Evolutionary conservation across 2,329 filamentous ascomycete genomes (phyloP).

Genomic region (Ascochyta fabae): DNA sequence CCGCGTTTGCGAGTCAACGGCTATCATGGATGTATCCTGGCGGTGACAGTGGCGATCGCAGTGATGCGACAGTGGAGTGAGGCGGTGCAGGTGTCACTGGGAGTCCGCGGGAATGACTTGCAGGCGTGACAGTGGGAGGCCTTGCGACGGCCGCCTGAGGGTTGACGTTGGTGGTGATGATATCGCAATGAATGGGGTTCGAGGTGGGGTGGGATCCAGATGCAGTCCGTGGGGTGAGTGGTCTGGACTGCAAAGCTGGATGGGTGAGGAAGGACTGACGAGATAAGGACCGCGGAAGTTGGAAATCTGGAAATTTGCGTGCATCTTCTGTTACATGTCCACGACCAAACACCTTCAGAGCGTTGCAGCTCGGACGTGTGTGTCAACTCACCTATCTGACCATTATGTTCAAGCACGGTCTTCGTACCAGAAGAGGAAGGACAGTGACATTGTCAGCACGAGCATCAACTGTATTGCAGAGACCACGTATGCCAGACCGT

Average conservation of each 20-base stretch:
- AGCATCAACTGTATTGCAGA: too few species aligned
- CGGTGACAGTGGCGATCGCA: not conserved
- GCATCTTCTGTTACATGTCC: too few species aligned
- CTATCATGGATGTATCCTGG: not conserved
- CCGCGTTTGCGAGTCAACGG: slow-evolving; percentile 9
- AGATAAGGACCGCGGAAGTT: not conserved
- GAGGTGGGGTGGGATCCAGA: not conserved
- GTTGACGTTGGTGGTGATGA: not conserved
- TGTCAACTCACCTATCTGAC: not conserved
- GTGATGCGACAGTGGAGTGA: slow-evolving; percentile 4
- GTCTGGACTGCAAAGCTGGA: not conserved
- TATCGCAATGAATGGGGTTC: not conserved
- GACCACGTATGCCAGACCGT: too few species aligned
- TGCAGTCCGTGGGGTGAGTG: not conserved
- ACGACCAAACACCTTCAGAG: too few species aligned
- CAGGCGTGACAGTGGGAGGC: not conserved
- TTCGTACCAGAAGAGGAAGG: too few species aligned
- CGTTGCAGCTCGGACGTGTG: too few species aligned
- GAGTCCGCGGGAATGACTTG: slow-evolving; percentile 5
- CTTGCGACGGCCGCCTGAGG: slow-evolving; percentile 7
- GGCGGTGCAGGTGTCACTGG: slow-evolving; percentile 4
- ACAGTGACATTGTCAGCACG: too few species aligned
- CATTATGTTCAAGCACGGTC: too few species aligned
- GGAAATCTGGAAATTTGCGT: too few species aligned
- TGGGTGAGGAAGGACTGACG: slow-evolving; percentile 6